Conservation (phyloP, 495 filamentous ascomycete genomes). For the Talaromyces adpressus region DNA sequence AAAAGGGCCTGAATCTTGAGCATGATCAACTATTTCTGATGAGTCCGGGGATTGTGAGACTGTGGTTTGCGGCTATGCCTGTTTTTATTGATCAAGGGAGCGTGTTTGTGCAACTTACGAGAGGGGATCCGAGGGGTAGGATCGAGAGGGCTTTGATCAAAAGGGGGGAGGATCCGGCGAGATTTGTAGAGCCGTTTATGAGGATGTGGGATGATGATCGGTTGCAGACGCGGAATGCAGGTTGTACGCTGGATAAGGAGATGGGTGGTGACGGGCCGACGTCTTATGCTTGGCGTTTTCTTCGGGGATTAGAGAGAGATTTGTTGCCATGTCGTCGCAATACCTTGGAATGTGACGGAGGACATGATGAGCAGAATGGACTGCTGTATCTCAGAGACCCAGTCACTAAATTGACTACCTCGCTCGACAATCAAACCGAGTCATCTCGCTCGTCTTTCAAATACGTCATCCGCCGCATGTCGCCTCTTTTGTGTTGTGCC, state of each 20-base stretch:
- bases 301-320: background rate
- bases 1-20: background rate
- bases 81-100: background rate
- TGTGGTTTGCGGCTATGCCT: background rate
- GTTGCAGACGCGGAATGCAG: no score
- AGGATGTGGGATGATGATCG: background rate
- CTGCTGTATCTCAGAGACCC: background rate
- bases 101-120: background rate
- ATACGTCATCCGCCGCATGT: background rate
- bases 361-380: background rate
- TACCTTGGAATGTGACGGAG: no score
- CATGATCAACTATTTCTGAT: background rate
- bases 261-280: background rate
- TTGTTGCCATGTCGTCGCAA: no score
- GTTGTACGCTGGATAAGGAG: background rate
- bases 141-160: background rate
- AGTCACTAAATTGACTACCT: constrained; percentile 1
- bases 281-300: constrained; percentile 4
- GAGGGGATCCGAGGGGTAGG: background rate
- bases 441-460: background rate
- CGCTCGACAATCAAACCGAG: background rate
- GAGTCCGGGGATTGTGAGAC: background rate
- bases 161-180: constrained; percentile 1
- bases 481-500: constrained; percentile 1
- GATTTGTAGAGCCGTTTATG: background rate